phyloP scores from a whole-genome alignment of 2,329 filamentous ascomycete genomes.

The Samsoniella hepiali region DNA sequence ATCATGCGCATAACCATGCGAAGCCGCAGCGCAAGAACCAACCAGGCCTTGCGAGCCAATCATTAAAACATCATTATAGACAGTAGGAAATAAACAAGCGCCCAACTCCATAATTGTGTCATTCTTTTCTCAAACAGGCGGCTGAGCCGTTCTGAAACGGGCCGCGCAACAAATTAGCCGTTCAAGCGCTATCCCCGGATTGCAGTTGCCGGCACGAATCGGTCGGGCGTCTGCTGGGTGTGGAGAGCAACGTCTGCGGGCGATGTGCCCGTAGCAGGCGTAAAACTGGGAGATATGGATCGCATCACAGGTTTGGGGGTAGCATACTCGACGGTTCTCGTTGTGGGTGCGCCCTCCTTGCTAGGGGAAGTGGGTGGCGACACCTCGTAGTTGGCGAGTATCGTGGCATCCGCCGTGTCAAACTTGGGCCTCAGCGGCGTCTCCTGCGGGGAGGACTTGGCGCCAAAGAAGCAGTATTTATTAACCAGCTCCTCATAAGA shows the following conservation, averaged over 20 bases:
- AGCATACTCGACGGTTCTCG: constrained; percentile 36
- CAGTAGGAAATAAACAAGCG: constrained; percentile 6
- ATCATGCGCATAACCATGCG: background rate
- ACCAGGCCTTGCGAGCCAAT: background rate
- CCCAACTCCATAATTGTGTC: constrained; percentile 10
- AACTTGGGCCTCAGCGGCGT: background rate
- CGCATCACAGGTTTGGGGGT: constrained; percentile 26
- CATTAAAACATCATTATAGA: constrained; percentile 11
- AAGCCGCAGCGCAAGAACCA: background rate
- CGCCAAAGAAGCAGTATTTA: constrained; percentile 93
- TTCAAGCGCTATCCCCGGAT: constrained; percentile 36
- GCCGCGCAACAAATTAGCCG: background rate
- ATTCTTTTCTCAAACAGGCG: background rate
- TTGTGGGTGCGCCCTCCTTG: constrained; percentile 42
- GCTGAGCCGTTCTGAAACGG: background rate
- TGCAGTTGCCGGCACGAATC: constrained; percentile 49
- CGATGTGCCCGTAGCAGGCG: constrained; percentile 46
- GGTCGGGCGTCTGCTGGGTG: constrained; percentile 36
- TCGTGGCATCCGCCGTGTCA: constrained; percentile 30
- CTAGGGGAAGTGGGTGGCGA: constrained; percentile 20
- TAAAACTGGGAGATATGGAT: constrained; percentile 46
- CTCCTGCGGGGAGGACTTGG: constrained; percentile 36
- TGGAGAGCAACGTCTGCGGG: constrained; percentile 39
- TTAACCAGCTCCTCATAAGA: constrained; percentile 96
- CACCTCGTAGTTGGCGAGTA: constrained; percentile 25